These are phyloP conservation scores for Trametes hirsuta DNA, from an alignment of 1,284 basidiomycete species.

Conservation along the genomic window DNA sequence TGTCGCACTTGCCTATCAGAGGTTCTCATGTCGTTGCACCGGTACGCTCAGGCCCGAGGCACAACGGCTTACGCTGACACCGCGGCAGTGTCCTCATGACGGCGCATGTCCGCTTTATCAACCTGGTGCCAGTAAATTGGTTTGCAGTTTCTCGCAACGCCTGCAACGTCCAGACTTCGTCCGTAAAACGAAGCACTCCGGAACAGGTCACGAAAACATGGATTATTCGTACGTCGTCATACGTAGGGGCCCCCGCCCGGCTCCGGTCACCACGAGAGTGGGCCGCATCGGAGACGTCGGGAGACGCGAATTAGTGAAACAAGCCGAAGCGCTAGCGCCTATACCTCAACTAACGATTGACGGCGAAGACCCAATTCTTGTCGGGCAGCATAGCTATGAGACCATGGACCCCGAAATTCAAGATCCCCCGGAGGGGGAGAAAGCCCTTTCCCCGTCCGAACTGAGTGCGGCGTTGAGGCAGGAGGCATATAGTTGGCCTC, in stretches of 20 bases:
- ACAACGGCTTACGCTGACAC: not conserved
- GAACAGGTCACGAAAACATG: constrained; percentile 82
- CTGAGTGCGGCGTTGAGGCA: constrained; percentile 54
- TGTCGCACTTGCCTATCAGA: constrained; percentile 39
- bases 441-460: constrained; percentile 29
- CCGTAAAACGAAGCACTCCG: constrained; percentile 85
- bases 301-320: constrained; percentile 42
- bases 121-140: constrained; percentile 52
- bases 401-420: not conserved
- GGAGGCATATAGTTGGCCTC: constrained; percentile 87
- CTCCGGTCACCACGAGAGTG: constrained; percentile 40
- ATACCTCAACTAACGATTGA: constrained; percentile 50
- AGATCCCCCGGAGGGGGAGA: constrained; percentile 12
- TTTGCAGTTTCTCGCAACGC: constrained; percentile 88
- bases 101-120: constrained; percentile 76
- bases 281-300: constrained; percentile 74
- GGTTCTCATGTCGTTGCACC: constrained; percentile 86
- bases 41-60: constrained; percentile 46
- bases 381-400: not conserved
- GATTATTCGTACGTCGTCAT: constrained; percentile 93
- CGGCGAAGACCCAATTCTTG: constrained; percentile 33
- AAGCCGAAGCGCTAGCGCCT: constrained; percentile 35
- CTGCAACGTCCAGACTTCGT: constrained; percentile 86
- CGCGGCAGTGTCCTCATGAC: constrained; percentile 87
- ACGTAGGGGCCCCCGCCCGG: constrained; percentile 75